Evolutionary conservation across 805 yeast species (phyloP).

Genomic region (Saccharomycopsis vini): DNA sequence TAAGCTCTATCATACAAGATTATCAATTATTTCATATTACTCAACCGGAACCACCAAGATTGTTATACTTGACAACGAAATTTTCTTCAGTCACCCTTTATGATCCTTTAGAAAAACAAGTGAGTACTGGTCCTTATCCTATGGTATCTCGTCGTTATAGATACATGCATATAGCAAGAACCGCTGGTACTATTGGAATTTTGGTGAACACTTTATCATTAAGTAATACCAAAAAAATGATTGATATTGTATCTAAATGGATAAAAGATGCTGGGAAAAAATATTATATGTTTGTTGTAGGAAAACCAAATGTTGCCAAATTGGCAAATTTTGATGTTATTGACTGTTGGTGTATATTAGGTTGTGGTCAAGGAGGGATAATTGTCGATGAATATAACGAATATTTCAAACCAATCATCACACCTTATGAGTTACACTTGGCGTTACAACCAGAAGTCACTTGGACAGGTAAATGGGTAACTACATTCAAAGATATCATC

Average conservation of each 20-base stretch:
- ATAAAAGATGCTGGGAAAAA: conserved; percentile 77
- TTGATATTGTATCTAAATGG: conserved; percentile 50
- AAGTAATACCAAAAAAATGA: conserved; percentile 57
- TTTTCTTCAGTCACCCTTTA: conserved; percentile 46
- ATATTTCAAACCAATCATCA: conserved; percentile 82
- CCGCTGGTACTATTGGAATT: conserved; percentile 88
- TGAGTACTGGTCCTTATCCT: conserved; percentile 57
- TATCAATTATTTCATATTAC: conserved; percentile 64
- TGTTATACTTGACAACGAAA: conserved; percentile 65
- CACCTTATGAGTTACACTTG: conserved; percentile 83
- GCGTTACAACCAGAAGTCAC: conserved; percentile 67
- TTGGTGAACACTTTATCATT: conserved; percentile 84
- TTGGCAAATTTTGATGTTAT: conserved; percentile 92
- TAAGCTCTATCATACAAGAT: conserved; percentile 29
- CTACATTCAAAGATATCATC: conserved; percentile 57
- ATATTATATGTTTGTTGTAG: conserved; percentile 90
- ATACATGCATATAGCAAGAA: conserved; percentile 78
- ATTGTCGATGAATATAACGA: conserved; percentile 71
- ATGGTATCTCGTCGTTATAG: conserved; percentile 77
- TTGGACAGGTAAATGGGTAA: conserved; percentile 94
- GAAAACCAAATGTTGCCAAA: conserved; percentile 96
- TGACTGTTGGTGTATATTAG: conserved; percentile 90
- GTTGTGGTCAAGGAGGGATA: conserved; percentile 92
- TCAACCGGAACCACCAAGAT: conserved; percentile 67
- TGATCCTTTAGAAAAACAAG: conserved; percentile 32